Evolutionary conservation across 805 yeast genomes (phyloP).

Genomic region (Saccharomyces eubayanus): DNA sequence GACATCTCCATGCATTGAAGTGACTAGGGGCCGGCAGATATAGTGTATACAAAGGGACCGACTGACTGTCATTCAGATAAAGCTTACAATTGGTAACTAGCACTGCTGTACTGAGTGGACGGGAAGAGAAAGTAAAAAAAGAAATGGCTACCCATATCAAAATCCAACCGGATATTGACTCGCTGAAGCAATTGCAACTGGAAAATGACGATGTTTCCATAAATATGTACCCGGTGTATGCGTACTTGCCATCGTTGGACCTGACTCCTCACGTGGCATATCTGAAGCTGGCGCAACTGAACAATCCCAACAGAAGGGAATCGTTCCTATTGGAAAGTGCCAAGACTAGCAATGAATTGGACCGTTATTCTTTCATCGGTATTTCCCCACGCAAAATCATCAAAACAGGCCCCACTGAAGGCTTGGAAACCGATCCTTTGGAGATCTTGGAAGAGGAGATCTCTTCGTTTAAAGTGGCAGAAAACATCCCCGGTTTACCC

Average conservation of each 20-base stretch:
- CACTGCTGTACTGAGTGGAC: neutral
- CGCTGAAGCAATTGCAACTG: constrained; percentile 35
- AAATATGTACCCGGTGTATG: constrained; percentile 75
- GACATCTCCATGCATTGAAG: neutral
- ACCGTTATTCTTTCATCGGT: constrained; percentile 88
- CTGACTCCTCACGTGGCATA: constrained; percentile 88
- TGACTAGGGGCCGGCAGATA: neutral
- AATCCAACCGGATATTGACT: constrained; percentile 46
- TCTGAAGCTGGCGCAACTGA: constrained; percentile 59
- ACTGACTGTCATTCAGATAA: neutral
- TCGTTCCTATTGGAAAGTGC: constrained; percentile 88
- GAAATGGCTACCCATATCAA: constrained; percentile 8
- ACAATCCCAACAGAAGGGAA: constrained; percentile 49
- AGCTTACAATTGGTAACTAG: neutral
- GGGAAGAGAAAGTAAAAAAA: neutral
- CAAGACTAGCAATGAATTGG: constrained; percentile 78
- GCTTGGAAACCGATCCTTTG: constrained; percentile 69
- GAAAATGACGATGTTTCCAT: constrained; percentile 35
- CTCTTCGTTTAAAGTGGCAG: constrained; percentile 54
- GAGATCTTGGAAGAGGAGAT: constrained; percentile 66
- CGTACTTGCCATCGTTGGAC: constrained; percentile 64
- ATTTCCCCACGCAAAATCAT: constrained; percentile 73
- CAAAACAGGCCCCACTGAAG: constrained; percentile 55
- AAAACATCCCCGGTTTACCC: constrained; percentile 69
- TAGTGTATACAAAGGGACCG: neutral